Evolutionary conservation across 257 asterid species (phyloP).

Genomic region (Phtheirospermum japonicum): DNA sequence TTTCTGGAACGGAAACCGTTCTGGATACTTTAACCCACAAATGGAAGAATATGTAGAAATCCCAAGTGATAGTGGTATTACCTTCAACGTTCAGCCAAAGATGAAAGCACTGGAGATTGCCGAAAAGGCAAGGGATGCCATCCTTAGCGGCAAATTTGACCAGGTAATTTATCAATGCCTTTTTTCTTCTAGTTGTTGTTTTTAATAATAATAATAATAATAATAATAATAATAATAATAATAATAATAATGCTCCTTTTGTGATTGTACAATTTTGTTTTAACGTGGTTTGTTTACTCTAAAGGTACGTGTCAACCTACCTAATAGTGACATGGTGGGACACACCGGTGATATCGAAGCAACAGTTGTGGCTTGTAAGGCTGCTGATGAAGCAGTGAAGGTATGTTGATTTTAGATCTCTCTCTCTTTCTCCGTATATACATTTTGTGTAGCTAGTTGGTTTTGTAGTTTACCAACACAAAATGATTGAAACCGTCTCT

Average conservation of each 20-base stretch:
- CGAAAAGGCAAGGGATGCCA: conserved; percentile 93
- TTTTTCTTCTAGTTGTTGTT: no score
- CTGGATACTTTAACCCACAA: conserved; percentile 71
- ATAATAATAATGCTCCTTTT: no score
- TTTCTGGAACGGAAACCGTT: conserved; percentile 98
- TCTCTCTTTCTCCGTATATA: no score
- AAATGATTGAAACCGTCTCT: no score
- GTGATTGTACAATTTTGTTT: conserved; percentile 25
- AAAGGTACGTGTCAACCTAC: conserved; percentile 87
- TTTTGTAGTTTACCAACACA: no score
- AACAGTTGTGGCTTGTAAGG: conserved; percentile 88
- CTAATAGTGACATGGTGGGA: conserved; percentile 97
- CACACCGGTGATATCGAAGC: conserved; percentile 97
- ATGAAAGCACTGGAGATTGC: conserved; percentile 96
- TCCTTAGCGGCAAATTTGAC: conserved; percentile 77
- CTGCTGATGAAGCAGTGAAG: conserved; percentile 95
- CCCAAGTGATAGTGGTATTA: conserved; percentile 88
- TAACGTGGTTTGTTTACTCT: conserved; percentile 45
- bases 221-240: no score
- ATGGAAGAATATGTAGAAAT: conserved; percentile 92
- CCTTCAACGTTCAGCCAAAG: conserved; percentile 88
- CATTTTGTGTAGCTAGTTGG: no score
- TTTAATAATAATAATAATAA: no score
- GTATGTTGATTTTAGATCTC: no score
- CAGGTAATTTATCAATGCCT: conserved; percentile 56